Conservation (phyloP, 2,329 filamentous ascomycete species). For the Oidium heveae region DNA sequence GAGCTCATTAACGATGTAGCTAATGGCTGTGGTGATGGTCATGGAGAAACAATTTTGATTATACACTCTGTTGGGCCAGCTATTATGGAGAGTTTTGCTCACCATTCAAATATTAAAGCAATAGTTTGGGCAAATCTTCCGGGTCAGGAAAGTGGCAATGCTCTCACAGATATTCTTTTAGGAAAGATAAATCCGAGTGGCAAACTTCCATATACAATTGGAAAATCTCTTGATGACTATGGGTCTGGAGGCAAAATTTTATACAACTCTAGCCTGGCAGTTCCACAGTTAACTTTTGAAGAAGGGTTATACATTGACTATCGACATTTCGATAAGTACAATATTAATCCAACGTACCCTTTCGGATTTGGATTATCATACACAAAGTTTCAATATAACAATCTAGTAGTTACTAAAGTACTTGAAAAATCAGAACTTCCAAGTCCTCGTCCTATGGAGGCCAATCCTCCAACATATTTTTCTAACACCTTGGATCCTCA, state of each 20-base stretch:
- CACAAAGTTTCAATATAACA: constrained; percentile 31
- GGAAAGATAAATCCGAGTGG: constrained; percentile 45
- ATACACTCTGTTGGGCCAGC: constrained; percentile 70
- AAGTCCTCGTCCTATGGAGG: constrained; percentile 14
- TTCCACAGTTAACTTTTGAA: too few relatives aligned
- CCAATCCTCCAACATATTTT: constrained; percentile 23
- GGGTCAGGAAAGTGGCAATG: constrained; percentile 65
- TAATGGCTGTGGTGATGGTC: constrained; percentile 33
- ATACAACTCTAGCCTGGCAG: constrained; percentile 32
- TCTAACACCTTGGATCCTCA: constrained; percentile 23
- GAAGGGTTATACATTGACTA: too few relatives aligned
- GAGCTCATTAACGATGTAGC: constrained; percentile 49
- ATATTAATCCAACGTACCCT: too few relatives aligned
- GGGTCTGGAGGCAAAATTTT: constrained; percentile 45
- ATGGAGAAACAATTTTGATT: constrained; percentile 53
- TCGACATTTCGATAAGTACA: too few relatives aligned
- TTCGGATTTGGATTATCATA: constrained; percentile 28
- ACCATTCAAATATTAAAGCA: constrained; percentile 50
- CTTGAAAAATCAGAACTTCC: constrained; percentile 13
- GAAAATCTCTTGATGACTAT: constrained; percentile 48
- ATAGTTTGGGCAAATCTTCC: constrained; percentile 68
- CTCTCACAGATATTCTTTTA: constrained; percentile 55
- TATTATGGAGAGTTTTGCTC: constrained; percentile 55
- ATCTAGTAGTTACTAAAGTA: constrained; percentile 20
- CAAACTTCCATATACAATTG: constrained; percentile 73